Conservation (phyloP, 768 basidiomycete species). For the Hygrophoropsis aurantiaca region DNA sequence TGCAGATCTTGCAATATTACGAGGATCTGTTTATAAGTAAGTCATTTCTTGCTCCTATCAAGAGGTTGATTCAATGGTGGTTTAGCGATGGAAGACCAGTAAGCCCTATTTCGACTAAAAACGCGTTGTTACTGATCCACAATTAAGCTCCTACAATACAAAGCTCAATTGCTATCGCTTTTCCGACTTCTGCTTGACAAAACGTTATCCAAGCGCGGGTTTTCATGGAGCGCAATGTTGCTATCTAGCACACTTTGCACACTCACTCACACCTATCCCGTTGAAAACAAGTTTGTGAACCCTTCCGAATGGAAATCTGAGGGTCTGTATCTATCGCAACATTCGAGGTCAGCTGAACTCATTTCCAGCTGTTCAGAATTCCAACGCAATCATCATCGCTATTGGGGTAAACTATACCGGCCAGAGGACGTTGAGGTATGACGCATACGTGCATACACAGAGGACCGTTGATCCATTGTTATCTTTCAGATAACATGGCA, state of each 20-base stretch:
- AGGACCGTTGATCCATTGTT: background rate
- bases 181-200: constrained; percentile 66
- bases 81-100: constrained; percentile 31
- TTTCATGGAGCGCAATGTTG: constrained; percentile 77
- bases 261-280: constrained; percentile 76
- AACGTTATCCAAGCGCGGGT: constrained; percentile 78
- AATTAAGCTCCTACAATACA: constrained; percentile 60
- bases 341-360: constrained; percentile 1
- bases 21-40: constrained; percentile 81
- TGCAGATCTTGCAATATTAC: constrained; percentile 69
- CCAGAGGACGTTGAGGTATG: constrained; percentile 68
- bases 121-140: background rate
- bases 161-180: constrained; percentile 58
- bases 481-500: constrained; percentile 73
- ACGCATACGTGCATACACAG: background rate
- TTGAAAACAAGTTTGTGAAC: constrained; percentile 82
- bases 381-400: constrained; percentile 61
- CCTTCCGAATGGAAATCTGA: constrained; percentile 71
- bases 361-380: constrained; percentile 50
- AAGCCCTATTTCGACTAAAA: background rate
- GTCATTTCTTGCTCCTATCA: constrained; percentile 17
- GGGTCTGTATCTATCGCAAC: constrained; percentile 38
- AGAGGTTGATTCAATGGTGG: constrained; percentile 46
- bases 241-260: constrained; percentile 71
- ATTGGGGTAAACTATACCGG: constrained; percentile 80